Conservation (phyloP, 192 early-diverging fungal species). For the Podila verticillata region DNA sequence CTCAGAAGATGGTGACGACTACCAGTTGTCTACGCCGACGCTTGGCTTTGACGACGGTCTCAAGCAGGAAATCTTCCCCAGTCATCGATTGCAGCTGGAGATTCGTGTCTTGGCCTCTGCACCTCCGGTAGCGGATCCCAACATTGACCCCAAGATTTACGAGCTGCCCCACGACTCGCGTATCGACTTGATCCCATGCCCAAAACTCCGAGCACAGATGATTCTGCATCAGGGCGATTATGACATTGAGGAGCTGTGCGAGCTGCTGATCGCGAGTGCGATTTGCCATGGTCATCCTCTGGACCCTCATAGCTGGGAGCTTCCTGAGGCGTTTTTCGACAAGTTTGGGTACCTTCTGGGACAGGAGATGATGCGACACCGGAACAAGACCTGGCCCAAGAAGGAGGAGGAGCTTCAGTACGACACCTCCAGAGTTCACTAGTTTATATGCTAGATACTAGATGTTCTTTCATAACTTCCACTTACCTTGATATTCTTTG, state of each 20-base stretch:
- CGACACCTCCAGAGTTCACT: neutral
- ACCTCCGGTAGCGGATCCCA: constrained; percentile 38
- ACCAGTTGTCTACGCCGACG: constrained; percentile 16
- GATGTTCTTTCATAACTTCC: neutral
- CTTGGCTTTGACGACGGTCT: constrained; percentile 40
- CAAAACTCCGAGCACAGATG: constrained; percentile 47
- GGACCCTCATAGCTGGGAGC: constrained; percentile 52
- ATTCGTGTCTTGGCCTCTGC: constrained; percentile 44
- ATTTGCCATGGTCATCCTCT: constrained; percentile 54
- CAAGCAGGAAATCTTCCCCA: constrained; percentile 44
- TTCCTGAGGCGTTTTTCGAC: constrained; percentile 52
- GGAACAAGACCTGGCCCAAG: constrained; percentile 48
- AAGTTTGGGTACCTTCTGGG: constrained; percentile 42
- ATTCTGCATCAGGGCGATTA: constrained; percentile 45
- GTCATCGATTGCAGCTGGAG: constrained; percentile 28
- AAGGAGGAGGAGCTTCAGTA: constrained; percentile 18
- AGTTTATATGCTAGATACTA: neutral
- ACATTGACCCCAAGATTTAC: constrained; percentile 47
- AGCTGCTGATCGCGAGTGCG: constrained; percentile 42
- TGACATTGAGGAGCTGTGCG: constrained; percentile 44
- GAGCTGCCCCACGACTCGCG: constrained; percentile 46
- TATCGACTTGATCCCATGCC: constrained; percentile 55
- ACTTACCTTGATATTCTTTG: neutral
- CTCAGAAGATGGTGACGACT: constrained; percentile 25
- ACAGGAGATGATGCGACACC: constrained; percentile 37